Conservation (phyloP, 148 eudicot species). For the Rhododendron vialii region DNA sequence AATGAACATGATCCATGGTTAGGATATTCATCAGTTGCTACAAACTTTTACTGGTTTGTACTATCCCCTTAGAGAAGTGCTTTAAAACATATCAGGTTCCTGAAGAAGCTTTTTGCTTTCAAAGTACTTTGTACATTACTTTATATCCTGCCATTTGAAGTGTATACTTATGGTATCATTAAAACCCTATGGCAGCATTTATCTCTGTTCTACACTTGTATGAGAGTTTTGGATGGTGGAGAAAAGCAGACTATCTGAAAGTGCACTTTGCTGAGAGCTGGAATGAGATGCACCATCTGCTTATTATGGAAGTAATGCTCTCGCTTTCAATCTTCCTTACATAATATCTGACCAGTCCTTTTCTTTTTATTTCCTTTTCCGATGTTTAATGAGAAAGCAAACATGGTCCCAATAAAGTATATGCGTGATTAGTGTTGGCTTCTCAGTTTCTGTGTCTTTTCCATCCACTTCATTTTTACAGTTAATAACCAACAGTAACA, state of each 20-base stretch:
- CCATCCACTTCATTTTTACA: background rate
- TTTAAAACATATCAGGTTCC: background rate
- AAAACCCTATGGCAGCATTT: constrained; percentile 59
- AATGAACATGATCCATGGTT: background rate
- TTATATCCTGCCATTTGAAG: background rate
- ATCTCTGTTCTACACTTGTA: constrained; percentile 94
- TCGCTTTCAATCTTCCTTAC: background rate
- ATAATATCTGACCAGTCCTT: background rate
- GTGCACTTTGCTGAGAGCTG: constrained; percentile 99
- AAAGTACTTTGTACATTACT: background rate
- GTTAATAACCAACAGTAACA: background rate
- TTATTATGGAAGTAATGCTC: constrained; percentile 89
- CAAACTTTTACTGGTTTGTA: background rate
- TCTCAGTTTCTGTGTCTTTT: background rate
- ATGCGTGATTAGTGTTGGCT: background rate
- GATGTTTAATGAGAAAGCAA: background rate
- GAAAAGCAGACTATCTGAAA: constrained; percentile 93
- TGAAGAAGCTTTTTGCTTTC: background rate
- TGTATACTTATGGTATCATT: background rate
- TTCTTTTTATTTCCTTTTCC: background rate
- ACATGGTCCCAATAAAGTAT: background rate
- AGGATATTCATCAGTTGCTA: background rate
- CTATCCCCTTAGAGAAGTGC: background rate
- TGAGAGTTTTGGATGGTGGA: constrained; percentile 99
- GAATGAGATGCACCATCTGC: constrained; percentile 99